Conservation (phyloP, 225 moss, liverwort and hornwort genomes). For the Lunularia cruciata region DNA sequence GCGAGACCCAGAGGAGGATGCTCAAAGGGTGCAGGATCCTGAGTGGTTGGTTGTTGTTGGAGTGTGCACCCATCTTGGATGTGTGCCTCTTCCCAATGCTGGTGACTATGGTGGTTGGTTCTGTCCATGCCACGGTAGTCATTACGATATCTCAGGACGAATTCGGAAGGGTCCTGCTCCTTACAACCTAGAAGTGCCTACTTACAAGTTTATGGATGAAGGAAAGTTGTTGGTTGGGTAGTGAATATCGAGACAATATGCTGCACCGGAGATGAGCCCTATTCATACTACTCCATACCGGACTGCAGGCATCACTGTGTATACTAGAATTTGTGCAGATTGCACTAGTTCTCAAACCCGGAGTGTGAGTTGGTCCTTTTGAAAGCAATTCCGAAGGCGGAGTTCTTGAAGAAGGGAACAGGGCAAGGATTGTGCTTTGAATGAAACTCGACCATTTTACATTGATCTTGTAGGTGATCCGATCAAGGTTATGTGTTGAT, state of each 20-base stretch:
- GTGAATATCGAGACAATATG: constrained; percentile 7
- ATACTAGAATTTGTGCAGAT: constrained; percentile 25
- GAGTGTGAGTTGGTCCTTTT: constrained; percentile 14
- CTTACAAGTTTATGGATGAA: constrained; percentile 47
- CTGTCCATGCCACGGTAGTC: constrained; percentile 55
- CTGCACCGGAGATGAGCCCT: neutral
- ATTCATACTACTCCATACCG: constrained; percentile 4
- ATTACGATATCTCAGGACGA: constrained; percentile 53
- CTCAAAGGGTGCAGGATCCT: constrained; percentile 36
- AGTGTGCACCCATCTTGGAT: constrained; percentile 53
- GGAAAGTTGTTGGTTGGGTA: constrained; percentile 49
- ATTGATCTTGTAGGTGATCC: constrained; percentile 3
- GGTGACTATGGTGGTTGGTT: constrained; percentile 55
- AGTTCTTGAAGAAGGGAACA: neutral
- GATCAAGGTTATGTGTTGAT: constrained; percentile 8
- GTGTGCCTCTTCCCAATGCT: constrained; percentile 52
- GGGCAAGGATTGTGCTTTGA: neutral
- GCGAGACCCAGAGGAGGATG: constrained; percentile 43
- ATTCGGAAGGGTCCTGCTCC: constrained; percentile 53
- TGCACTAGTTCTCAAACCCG: constrained; percentile 12
- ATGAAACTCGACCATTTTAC: constrained; percentile 11
- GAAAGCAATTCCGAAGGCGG: constrained; percentile 9
- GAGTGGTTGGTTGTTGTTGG: constrained; percentile 49
- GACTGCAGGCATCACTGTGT: constrained; percentile 14
- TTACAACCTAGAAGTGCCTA: constrained; percentile 50